These are phyloP conservation scores for Aspergillus persii DNA, from an alignment of 2,329 filamentous ascomycete species.

Conservation along the genomic window DNA sequence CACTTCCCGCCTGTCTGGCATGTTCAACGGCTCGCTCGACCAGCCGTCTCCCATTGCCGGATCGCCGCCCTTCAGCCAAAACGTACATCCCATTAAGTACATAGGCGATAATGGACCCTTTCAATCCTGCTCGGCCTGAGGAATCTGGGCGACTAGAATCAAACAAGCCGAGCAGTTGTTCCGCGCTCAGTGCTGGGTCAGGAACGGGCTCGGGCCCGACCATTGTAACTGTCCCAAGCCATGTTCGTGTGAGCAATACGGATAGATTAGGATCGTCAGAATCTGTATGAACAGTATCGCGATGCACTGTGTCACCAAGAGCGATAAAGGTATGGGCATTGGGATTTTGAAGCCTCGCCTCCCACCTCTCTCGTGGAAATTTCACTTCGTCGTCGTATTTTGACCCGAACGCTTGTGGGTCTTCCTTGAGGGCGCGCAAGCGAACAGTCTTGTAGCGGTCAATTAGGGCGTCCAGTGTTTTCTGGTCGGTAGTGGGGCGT, in stretches of 20 bases:
- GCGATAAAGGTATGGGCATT: conserved; percentile 2
- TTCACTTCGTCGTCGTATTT: conserved; percentile 5
- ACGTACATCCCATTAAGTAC: conserved; percentile 7
- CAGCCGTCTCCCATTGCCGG: background rate
- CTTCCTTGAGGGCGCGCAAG: conserved; percentile 4
- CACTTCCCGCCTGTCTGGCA: background rate
- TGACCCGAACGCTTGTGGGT: background rate
- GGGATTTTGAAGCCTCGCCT: conserved; percentile 1
- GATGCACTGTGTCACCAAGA: background rate
- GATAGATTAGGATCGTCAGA: background rate
- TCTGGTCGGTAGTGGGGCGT: background rate
- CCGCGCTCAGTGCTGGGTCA: background rate
- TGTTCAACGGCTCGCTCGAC: background rate
- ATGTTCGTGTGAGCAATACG: background rate
- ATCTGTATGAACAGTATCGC: no score
- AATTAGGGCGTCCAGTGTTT: background rate
- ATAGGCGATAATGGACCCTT: background rate
- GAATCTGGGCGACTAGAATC: background rate
- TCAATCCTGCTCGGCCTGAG: no score
- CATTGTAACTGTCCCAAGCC: conserved; percentile 1
- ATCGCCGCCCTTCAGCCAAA: background rate
- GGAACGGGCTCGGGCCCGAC: background rate
- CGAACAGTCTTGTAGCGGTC: conserved; percentile 1
- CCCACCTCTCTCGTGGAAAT: conserved; percentile 3
- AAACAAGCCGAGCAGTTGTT: background rate